A percentile compares a stretch with the other conserved stretches of the same genome.
Conservation (phyloP, 2,329 filamentous ascomycete species). For the Hypoxylon sp. region DNA sequence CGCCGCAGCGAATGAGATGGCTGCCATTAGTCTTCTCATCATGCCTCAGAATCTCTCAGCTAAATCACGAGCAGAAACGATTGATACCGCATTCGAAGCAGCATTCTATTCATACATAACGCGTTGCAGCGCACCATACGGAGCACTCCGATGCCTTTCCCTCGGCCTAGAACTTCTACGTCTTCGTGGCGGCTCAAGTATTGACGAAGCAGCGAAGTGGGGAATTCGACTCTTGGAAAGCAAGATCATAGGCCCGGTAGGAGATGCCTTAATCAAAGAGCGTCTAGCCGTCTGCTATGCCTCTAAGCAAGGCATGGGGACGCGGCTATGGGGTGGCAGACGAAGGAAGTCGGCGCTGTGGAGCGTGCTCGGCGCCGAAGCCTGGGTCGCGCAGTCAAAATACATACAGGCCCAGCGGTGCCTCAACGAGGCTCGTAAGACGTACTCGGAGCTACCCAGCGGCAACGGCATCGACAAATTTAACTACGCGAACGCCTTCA, state of each 20-base stretch:
- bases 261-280: constrained; percentile 87
- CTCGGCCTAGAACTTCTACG: constrained; percentile 87
- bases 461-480: constrained; percentile 69
- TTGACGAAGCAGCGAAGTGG: constrained; percentile 92
- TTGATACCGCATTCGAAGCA: constrained; percentile 90
- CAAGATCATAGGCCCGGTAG: constrained; percentile 79
- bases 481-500: constrained; percentile 65
- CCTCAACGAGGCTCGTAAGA: constrained; percentile 76
- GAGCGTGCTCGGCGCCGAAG: constrained; percentile 85
- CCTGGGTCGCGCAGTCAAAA: constrained; percentile 85
- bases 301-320: constrained; percentile 77
- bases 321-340: constrained; percentile 78
- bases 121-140: constrained; percentile 83
- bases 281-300: constrained; percentile 88
- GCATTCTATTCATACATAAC: constrained; percentile 94
- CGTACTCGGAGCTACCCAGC: constrained; percentile 67
- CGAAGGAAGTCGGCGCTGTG: constrained; percentile 90
- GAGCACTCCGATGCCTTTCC: constrained; percentile 82
- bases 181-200: constrained; percentile 81
- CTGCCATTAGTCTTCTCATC: constrained; percentile 85
- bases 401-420: constrained; percentile 83
- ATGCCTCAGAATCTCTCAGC: constrained; percentile 79
- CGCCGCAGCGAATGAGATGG: constrained; percentile 96
- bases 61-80: constrained; percentile 83
- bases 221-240: constrained; percentile 84